Conservation (phyloP, 805 yeast genomes). For the Lipomyces lipofer region DNA sequence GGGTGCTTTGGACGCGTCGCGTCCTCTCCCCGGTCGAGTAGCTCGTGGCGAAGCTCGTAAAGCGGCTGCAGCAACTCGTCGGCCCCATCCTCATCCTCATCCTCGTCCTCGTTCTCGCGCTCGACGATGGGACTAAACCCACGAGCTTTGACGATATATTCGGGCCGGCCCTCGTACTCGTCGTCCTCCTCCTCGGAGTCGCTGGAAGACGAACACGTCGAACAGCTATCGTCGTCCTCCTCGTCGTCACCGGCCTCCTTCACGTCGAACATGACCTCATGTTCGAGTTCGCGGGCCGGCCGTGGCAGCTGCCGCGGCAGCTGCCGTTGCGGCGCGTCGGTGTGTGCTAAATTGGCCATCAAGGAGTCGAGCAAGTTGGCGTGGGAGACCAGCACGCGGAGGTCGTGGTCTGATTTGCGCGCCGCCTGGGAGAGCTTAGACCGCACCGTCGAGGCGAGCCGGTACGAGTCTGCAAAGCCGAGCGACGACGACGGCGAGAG, state of each 20-base stretch:
- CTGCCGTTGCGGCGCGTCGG: slow-evolving; percentile 27
- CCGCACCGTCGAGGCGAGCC: slow-evolving; percentile 65
- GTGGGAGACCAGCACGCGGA: slow-evolving; percentile 63
- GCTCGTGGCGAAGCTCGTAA: slow-evolving; percentile 8
- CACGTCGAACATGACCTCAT: slow-evolving; percentile 3
- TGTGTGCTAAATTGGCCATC: slow-evolving; percentile 48
- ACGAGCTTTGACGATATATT: slow-evolving; percentile 16
- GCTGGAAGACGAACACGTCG: background rate
- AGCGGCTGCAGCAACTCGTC: slow-evolving; percentile 11
- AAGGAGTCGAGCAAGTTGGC: slow-evolving; percentile 68
- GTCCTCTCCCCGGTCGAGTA: background rate
- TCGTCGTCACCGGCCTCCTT: slow-evolving; percentile 42
- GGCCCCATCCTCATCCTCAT: slow-evolving; percentile 32
- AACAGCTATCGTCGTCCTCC: slow-evolving; percentile 33
- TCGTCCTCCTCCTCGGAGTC: slow-evolving; percentile 37
- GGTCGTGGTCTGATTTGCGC: slow-evolving; percentile 54
- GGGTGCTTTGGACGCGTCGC: background rate
- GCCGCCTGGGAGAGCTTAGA: slow-evolving; percentile 65
- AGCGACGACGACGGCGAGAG: background rate
- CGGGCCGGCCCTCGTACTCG: no score
- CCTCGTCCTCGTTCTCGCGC: slow-evolving; percentile 36
- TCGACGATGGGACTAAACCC: slow-evolving; percentile 25
- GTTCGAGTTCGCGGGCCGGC: slow-evolving; percentile 2
- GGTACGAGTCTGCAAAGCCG: slow-evolving; percentile 52
- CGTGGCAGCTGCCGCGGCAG: slow-evolving; percentile 8